These are phyloP conservation scores for Cercis canadensis DNA, from an alignment of 306 rosid genomes.

Conservation along the genomic window DNA sequence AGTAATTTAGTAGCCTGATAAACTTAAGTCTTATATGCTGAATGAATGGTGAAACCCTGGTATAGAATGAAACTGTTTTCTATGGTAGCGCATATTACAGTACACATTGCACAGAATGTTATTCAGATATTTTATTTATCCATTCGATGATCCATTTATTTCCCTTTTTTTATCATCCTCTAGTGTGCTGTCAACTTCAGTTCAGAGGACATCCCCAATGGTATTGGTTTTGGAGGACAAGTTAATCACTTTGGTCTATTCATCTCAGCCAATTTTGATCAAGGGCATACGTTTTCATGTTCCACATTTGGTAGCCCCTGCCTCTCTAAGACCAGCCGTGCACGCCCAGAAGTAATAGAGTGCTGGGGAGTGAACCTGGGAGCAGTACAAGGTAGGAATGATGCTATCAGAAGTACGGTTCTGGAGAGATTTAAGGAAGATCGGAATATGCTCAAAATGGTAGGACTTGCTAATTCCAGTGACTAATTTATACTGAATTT, in stretches of 20 bases:
- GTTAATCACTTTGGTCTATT: conserved; percentile 82
- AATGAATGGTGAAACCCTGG: conserved; percentile 5
- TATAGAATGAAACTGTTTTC: background rate
- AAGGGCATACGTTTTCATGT: conserved; percentile 80
- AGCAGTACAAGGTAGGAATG: conserved; percentile 51
- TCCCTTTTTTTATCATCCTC: background rate
- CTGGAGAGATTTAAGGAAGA: conserved; percentile 91
- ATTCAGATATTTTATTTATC: conserved; percentile 1
- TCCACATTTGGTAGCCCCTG: conserved; percentile 89
- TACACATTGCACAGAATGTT: background rate
- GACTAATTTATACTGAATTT: conserved; percentile 43
- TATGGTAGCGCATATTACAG: background rate
- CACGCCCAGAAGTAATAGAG: conserved; percentile 83
- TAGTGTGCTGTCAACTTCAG: conserved; percentile 90
- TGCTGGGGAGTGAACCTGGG: conserved; percentile 83
- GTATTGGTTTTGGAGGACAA: conserved; percentile 88
- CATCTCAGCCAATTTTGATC: conserved; percentile 75
- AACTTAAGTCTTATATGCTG: background rate
- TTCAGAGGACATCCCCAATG: conserved; percentile 91
- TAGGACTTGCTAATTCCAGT: conserved; percentile 89
- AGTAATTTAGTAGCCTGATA: background rate
- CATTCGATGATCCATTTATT: background rate
- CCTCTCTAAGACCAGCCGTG: conserved; percentile 71
- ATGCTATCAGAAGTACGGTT: conserved; percentile 49
- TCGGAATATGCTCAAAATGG: conserved; percentile 76